A percentile compares a stretch with the other conserved stretches of the same genome.
These are phyloP conservation scores for Nigrograna mackinnonii DNA, from an alignment of 2,329 filamentous ascomycete species.

Conservation along the genomic window DNA sequence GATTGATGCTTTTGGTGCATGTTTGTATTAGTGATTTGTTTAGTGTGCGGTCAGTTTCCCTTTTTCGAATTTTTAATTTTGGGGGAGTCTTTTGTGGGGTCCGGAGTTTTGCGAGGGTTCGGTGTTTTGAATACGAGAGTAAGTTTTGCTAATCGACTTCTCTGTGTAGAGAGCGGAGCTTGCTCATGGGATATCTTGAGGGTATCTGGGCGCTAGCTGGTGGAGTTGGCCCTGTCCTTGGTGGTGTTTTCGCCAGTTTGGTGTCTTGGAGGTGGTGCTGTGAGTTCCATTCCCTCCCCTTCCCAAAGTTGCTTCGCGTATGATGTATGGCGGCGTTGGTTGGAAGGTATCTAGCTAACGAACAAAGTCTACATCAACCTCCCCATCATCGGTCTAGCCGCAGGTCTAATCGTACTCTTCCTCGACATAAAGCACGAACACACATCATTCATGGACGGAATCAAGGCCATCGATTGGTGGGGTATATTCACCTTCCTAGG, in stretches of 20 bases:
- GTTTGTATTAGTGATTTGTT: constrained; percentile 68
- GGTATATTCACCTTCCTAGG: constrained; percentile 56
- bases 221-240: constrained; percentile 56
- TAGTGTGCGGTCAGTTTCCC: constrained; percentile 49
- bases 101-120: too few relatives aligned
- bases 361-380: constrained; percentile 62
- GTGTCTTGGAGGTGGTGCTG: constrained; percentile 58
- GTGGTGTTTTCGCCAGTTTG: constrained; percentile 53
- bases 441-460: constrained; percentile 51
- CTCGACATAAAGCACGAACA: constrained; percentile 60
- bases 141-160: too few relatives aligned
- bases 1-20: constrained; percentile 64
- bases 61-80: background rate
- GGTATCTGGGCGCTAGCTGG: constrained; percentile 60
- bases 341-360: too few relatives aligned
- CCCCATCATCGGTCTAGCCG: constrained; percentile 54
- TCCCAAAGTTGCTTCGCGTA: background rate
- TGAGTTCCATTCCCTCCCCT: constrained; percentile 16
- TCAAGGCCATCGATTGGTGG: constrained; percentile 59
- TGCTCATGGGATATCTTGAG: constrained; percentile 57
- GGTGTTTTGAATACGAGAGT: too few relatives aligned
- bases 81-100: too few relatives aligned
- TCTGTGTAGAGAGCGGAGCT: constrained; percentile 45
- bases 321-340: too few relatives aligned
- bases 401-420: constrained; percentile 54